Evolutionary conservation across 441 rosid species (phyloP).

Genomic region (Euphorbia schlechtendalii): DNA sequence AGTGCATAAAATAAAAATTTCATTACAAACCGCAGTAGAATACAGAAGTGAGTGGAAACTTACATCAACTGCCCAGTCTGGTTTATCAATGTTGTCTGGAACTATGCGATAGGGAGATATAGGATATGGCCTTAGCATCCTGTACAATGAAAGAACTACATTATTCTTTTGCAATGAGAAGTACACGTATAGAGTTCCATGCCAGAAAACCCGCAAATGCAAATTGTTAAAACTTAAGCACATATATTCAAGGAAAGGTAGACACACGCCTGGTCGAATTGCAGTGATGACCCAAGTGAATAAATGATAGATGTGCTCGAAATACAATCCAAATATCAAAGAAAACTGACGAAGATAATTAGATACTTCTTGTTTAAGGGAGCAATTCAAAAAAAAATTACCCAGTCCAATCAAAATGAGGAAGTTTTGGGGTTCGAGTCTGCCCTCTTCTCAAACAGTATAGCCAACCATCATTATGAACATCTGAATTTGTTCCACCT

Average conservation of each 20-base stretch:
- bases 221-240: not conserved
- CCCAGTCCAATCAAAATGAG: conserved; percentile 96
- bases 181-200: not conserved
- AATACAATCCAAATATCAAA: not conserved
- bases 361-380: not conserved
- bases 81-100: conserved; percentile 61
- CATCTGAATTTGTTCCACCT: conserved; percentile 37
- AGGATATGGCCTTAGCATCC: conserved; percentile 75
- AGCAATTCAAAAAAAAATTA: conserved; percentile 28
- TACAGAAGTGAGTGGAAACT: conserved; percentile 23
- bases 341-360: not conserved
- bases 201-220: not conserved
- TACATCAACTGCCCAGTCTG: conserved; percentile 92
- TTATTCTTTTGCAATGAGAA: conserved; percentile 3
- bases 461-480: conserved; percentile 57
- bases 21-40: conserved; percentile 7
- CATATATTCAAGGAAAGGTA: not conserved
- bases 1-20: not conserved
- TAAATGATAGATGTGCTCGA: not conserved
- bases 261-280: not conserved
- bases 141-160: conserved; percentile 25
- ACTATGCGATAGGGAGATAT: conserved; percentile 56
- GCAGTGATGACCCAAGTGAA: not conserved
- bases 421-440: conserved; percentile 53
- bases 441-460: conserved; percentile 74